Evolutionary conservation across 2,329 filamentous ascomycete genomes (phyloP).

Genomic region (Scedosporium minutisporum): DNA sequence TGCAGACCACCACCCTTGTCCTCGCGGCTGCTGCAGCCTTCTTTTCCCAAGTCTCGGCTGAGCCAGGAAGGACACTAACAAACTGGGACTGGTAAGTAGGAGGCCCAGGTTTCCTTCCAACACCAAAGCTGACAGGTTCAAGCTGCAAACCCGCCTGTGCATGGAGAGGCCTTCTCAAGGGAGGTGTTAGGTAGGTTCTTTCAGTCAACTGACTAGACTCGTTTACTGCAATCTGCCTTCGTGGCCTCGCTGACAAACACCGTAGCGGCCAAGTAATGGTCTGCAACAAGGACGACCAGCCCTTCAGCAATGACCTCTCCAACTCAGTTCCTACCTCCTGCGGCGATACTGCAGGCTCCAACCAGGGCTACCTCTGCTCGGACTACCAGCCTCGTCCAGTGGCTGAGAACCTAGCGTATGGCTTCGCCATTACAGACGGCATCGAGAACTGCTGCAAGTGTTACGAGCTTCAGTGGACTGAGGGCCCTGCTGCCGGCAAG

Average conservation of each 20-base stretch:
- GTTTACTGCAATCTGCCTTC: neutral
- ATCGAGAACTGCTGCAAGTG: constrained; percentile 7
- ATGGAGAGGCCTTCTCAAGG: constrained; percentile 3
- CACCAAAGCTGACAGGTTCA: neutral
- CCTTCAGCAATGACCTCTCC: constrained; percentile 13
- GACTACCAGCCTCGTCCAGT: constrained; percentile 5
- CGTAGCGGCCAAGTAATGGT: constrained; percentile 13
- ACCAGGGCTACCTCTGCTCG: constrained; percentile 3
- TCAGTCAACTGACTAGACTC: neutral
- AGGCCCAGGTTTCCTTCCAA: neutral
- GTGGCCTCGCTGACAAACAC: neutral
- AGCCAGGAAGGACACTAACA: constrained; percentile 7
- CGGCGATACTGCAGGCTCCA: constrained; percentile 6
- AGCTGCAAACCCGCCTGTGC: constrained; percentile 15
- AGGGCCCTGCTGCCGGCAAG: constrained; percentile 13
- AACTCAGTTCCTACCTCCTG: constrained; percentile 10
- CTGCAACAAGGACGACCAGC: constrained; percentile 18
- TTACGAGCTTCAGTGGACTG: constrained; percentile 12
- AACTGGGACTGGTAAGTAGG: constrained; percentile 13
- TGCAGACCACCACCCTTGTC: neutral
- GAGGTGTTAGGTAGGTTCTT: neutral
- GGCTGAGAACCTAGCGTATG: constrained; percentile 2
- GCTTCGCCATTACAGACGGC: constrained; percentile 4
- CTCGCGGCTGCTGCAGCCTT: constrained; percentile 1
- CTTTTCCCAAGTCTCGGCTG: neutral